A percentile compares a stretch with the other conserved stretches of the same genome.
phyloP scores from a whole-genome alignment of 192 early-diverging fungal genomes.

The Umbelopsis sp. region DNA sequence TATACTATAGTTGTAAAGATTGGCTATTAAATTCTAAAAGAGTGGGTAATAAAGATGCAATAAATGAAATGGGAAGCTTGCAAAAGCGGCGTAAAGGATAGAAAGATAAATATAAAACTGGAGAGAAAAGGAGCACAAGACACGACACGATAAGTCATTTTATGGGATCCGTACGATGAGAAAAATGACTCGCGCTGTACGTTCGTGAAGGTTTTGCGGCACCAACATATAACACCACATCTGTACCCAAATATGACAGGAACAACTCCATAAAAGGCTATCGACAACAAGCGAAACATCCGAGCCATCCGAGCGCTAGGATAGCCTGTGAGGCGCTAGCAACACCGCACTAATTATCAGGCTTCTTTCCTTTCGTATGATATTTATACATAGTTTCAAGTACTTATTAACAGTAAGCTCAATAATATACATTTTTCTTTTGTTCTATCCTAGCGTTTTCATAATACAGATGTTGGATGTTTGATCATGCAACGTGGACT shows the following conservation, averaged over 20 bases:
- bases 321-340: neutral
- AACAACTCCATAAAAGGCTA: slow-evolving; percentile 17
- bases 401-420: too few relatives aligned
- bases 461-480: neutral
- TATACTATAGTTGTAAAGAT: neutral
- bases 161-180: neutral
- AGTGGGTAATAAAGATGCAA: neutral
- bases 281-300: slow-evolving; percentile 19
- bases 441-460: neutral
- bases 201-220: slow-evolving; percentile 9
- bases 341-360: neutral
- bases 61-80: neutral
- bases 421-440: too few relatives aligned
- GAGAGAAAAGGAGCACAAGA: too few relatives aligned
- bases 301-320: slow-evolving; percentile 16
- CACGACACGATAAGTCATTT: too few relatives aligned
- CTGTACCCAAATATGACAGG: slow-evolving; percentile 6
- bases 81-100: neutral
- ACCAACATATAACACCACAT: slow-evolving; percentile 18
- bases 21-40: neutral
- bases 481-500: too few relatives aligned
- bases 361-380: neutral
- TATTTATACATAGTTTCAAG: too few relatives aligned
- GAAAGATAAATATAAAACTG: neutral
- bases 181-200: slow-evolving; percentile 18